Percentiles rank a stretch among this genome's conserved stretches.
Conservation (phyloP, 202 grass and related monocot genomes). For the Setaria italica region DNA sequence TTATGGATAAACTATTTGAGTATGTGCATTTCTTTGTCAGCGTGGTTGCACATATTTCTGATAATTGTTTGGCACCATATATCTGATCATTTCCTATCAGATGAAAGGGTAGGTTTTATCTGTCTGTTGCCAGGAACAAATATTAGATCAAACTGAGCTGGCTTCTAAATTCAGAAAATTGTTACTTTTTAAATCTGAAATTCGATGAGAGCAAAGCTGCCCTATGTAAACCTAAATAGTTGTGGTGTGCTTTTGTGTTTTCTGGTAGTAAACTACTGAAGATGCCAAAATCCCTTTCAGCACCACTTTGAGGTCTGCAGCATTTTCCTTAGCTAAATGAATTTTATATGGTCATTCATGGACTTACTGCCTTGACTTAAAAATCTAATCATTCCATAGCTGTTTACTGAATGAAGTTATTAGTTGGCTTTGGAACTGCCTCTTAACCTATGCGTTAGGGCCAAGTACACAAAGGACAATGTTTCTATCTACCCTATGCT, state of each 20-base stretch:
- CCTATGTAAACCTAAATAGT: not conserved
- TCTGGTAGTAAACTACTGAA: slow-evolving; percentile 9
- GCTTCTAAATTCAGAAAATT: not conserved
- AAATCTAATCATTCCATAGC: slow-evolving; percentile 26
- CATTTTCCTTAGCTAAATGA: slow-evolving; percentile 6
- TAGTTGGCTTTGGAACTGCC: slow-evolving; percentile 50
- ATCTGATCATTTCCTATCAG: not conserved
- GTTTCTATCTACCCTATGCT: slow-evolving; percentile 49
- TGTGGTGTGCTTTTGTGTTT: slow-evolving; percentile 11
- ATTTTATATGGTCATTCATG: slow-evolving; percentile 17
- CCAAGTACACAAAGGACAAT: slow-evolving; percentile 50
- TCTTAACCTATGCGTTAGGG: slow-evolving; percentile 46
- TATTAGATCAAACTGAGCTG: not conserved
- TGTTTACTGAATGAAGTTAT: slow-evolving; percentile 46
- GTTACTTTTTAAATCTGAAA: not conserved
- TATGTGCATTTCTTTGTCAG: not conserved
- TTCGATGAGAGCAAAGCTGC: slow-evolving; percentile 2
- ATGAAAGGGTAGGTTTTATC: not conserved
- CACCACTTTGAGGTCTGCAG: not conserved
- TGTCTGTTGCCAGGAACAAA: not conserved
- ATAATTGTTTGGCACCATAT: slow-evolving; percentile 14
- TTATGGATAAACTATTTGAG: not conserved
- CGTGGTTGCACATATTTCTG: not conserved
- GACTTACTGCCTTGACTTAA: slow-evolving; percentile 39
- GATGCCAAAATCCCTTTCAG: slow-evolving; percentile 22